A percentile compares a stretch with the other conserved stretches of the same genome.
Evolutionary conservation across 768 basidiomycete genomes (phyloP).

Genomic region (Pleurotus tuber-regium): DNA sequence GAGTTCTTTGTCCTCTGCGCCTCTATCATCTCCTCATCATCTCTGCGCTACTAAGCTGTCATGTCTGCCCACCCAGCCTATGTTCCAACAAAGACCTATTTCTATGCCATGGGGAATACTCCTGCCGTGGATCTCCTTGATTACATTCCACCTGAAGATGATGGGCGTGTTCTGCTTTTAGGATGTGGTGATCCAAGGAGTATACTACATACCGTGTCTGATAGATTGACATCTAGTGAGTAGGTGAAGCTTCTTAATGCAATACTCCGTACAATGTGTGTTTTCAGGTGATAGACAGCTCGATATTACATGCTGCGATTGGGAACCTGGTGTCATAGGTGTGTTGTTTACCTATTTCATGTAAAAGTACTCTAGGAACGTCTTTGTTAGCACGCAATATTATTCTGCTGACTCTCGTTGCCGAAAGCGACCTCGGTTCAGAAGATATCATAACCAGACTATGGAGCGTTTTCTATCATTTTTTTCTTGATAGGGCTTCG

Average conservation of each 20-base stretch:
- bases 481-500: constrained; percentile 38
- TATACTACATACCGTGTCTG: constrained; percentile 47
- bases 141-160: constrained; percentile 42
- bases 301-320: constrained; percentile 52
- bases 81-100: constrained; percentile 45
- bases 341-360: constrained; percentile 6
- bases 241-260: not conserved
- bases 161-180: constrained; percentile 49
- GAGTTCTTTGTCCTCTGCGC: not conserved
- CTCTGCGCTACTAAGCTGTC: no score
- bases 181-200: constrained; percentile 59
- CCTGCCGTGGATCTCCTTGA: constrained; percentile 48
- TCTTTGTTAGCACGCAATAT: constrained; percentile 42
- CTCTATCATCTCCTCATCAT: no score
- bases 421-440: constrained; percentile 24
- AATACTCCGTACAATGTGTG: no score
- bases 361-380: not conserved
- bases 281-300: constrained; percentile 25
- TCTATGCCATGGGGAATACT: constrained; percentile 62
- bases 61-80: constrained; percentile 42
- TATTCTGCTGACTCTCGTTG: constrained; percentile 41
- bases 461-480: constrained; percentile 51
- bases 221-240: constrained; percentile 16
- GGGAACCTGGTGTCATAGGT: constrained; percentile 48
- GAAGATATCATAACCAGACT: constrained; percentile 15